phyloP scores from a whole-genome alignment of 495 filamentous ascomycete genomes.

The Penicillium psychrofluorescens region DNA sequence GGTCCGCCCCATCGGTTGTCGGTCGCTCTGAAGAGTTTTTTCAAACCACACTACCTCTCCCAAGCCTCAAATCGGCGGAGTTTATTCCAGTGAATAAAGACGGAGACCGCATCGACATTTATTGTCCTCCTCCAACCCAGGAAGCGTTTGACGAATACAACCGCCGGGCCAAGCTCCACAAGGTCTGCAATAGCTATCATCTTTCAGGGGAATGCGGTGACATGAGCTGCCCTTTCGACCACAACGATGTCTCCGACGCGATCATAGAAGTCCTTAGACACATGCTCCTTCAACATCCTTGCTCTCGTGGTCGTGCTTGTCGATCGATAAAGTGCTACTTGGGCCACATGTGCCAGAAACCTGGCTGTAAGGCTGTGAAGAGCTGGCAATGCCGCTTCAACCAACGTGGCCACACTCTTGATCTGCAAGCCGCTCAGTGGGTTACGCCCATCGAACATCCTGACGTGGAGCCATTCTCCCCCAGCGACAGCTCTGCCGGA shows the following conservation, averaged over 20 bases:
- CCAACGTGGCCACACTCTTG: slow-evolving; percentile 21
- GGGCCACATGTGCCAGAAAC: slow-evolving; percentile 40
- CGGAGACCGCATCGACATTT: slow-evolving; percentile 35
- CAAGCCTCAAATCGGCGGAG: slow-evolving; percentile 17
- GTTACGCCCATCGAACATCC: slow-evolving; percentile 17
- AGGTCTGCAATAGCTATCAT: slow-evolving; percentile 39
- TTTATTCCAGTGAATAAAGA: slow-evolving; percentile 37
- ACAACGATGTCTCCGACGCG: slow-evolving; percentile 25
- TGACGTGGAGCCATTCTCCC: slow-evolving; percentile 10
- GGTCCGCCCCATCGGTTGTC: slow-evolving; percentile 9
- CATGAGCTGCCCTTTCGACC: slow-evolving; percentile 29
- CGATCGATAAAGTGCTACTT: slow-evolving; percentile 35
- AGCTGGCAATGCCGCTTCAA: slow-evolving; percentile 30
- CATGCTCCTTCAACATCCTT: slow-evolving; percentile 32
- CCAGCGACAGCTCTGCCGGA: slow-evolving; percentile 16
- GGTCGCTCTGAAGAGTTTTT: slow-evolving; percentile 21
- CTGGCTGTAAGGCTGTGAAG: slow-evolving; percentile 28
- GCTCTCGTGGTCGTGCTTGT: slow-evolving; percentile 23
- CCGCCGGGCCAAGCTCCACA: slow-evolving; percentile 23
- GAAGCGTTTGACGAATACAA: slow-evolving; percentile 26
- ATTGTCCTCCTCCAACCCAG: slow-evolving; percentile 16
- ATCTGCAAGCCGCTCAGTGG: slow-evolving; percentile 23
- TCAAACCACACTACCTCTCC: slow-evolving; percentile 14
- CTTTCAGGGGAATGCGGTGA: slow-evolving; percentile 31
- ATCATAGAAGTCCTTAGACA: slow-evolving; percentile 27